phyloP scores from a whole-genome alignment of 176 grass and related monocot genomes.

The Triticum dicoccoides region DNA sequence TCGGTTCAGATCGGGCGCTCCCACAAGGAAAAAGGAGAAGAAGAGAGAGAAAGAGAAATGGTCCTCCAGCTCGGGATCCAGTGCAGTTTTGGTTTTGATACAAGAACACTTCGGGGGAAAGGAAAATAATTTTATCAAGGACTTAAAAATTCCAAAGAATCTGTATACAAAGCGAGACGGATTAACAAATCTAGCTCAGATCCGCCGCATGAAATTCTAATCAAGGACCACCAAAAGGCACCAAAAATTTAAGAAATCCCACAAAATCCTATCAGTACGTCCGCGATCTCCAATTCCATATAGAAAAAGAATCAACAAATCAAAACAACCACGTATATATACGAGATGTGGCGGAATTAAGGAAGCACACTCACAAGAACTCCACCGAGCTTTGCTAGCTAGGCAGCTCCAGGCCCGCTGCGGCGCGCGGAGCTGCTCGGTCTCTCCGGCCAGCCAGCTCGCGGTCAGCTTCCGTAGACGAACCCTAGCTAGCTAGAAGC shows the following conservation, averaged over 20 bases:
- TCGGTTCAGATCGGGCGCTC: conserved; percentile 29
- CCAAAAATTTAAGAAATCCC: background rate
- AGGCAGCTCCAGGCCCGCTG: background rate
- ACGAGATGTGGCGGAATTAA: background rate
- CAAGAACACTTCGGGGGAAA: background rate
- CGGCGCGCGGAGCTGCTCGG: background rate
- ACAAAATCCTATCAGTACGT: background rate
- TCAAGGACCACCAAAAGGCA: conserved; percentile 21
- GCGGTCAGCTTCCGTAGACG: background rate
- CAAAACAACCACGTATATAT: conserved; percentile 7
- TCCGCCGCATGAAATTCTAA: conserved; percentile 31
- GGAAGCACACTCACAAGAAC: conserved; percentile 34
- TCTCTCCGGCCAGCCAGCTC: background rate
- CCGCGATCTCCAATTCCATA: conserved; percentile 24
- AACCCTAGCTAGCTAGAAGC: conserved; percentile 41
- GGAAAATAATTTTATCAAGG: background rate
- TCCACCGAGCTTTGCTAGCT: background rate
- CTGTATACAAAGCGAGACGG: background rate
- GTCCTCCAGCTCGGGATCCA: conserved; percentile 7
- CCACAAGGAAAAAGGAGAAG: background rate
- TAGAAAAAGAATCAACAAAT: conserved; percentile 21
- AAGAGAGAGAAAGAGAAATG: background rate
- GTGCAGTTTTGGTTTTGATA: background rate
- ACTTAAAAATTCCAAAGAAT: background rate
- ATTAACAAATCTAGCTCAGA: conserved; percentile 30